Conservation (phyloP, 345 rosid genomes). For the Eucalyptus cloeziana region DNA sequence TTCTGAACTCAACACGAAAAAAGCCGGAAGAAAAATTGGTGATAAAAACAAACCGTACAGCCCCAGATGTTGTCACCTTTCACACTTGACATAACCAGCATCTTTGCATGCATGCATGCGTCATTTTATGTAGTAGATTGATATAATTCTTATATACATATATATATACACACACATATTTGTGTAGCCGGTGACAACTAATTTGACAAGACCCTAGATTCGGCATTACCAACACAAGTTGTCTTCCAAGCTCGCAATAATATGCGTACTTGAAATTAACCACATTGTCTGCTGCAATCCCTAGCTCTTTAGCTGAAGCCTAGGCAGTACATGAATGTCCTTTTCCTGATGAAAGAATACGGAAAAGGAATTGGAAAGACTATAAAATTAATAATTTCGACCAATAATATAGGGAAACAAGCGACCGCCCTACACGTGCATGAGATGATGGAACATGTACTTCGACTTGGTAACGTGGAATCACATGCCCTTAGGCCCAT, state of each 20-base stretch:
- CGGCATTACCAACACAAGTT: neutral
- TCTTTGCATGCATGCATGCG: neutral
- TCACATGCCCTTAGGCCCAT: neutral
- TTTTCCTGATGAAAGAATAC: neutral
- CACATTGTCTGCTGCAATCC: neutral
- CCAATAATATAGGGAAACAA: neutral
- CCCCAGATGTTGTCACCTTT: neutral
- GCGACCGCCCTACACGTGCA: neutral
- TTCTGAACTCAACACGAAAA: neutral
- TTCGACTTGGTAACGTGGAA: neutral
- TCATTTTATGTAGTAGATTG: neutral
- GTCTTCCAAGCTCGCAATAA: neutral
- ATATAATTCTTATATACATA: neutral
- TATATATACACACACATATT: neutral
- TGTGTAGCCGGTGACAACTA: neutral
- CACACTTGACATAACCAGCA: neutral
- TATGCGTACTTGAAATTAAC: neutral
- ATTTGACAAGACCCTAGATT: neutral
- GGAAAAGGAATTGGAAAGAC: neutral
- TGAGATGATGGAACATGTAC: neutral
- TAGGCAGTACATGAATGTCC: neutral
- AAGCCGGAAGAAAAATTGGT: neutral
- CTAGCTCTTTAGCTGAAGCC: neutral
- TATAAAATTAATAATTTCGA: neutral
- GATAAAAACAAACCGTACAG: neutral